These are phyloP conservation scores for Fusarium sp. DNA, from an alignment of 2,329 filamentous ascomycete species.

Conservation along the genomic window DNA sequence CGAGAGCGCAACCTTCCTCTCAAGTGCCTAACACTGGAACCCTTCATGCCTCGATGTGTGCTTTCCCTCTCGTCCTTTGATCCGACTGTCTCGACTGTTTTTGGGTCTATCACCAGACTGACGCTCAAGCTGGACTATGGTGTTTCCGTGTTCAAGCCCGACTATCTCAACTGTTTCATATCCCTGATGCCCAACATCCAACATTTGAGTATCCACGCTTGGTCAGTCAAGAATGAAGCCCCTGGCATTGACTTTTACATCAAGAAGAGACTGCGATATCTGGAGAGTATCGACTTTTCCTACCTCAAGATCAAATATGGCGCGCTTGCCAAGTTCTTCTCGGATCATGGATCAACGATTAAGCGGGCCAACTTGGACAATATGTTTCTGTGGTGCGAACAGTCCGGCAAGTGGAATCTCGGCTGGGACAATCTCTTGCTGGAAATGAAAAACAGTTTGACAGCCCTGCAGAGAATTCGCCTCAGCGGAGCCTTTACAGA, in stretches of 20 bases:
- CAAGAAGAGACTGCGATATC: constrained; percentile 26
- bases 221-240: constrained; percentile 1
- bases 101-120: constrained; percentile 26
- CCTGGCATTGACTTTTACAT: constrained; percentile 26
- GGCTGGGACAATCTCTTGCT: constrained; percentile 33
- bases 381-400: constrained; percentile 19
- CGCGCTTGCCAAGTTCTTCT: constrained; percentile 27
- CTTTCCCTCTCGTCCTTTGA: constrained; percentile 12
- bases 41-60: constrained; percentile 17
- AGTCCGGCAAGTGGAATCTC: background rate
- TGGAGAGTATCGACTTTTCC: constrained; percentile 30
- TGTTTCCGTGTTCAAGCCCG: constrained; percentile 13
- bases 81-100: constrained; percentile 1
- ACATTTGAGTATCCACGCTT: constrained; percentile 21
- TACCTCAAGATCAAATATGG: constrained; percentile 24
- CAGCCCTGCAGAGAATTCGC: constrained; percentile 7
- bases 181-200: constrained; percentile 33
- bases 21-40: constrained; percentile 33
- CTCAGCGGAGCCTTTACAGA: constrained; percentile 24
- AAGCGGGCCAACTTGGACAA: constrained; percentile 16
- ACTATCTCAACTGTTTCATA: constrained; percentile 33
- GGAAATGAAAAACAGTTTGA: constrained; percentile 15
- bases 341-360: constrained; percentile 22
- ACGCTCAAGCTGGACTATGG: constrained; percentile 12
- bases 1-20: constrained; percentile 21